Base-by-base conservation (phyloP, 305 asterid species). In the Lippia alba region DNA sequence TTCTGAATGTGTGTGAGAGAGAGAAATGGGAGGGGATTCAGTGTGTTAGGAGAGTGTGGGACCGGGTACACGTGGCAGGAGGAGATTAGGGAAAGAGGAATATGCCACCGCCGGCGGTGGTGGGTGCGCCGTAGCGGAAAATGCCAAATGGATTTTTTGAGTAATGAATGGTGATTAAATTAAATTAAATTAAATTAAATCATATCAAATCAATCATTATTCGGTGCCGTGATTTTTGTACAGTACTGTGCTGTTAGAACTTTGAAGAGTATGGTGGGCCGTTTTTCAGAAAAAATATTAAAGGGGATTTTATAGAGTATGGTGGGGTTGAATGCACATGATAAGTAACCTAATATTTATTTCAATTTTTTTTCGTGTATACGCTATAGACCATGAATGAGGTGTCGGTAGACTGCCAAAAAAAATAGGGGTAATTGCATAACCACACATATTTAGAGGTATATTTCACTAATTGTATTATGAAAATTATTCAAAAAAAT, bases 31-130 rank as follows among this genome's bases (percentile, higher is more conserved):
- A 70, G 74, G 77, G 74, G 49, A 32, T n/a, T n/a, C n/a, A n/a
- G n/a, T n/a, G 61, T 40, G 2, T 51, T 30, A 17, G 69, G 63
- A 51, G 53, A 4, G 34, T 16, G 79, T 68, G 76, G 80, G 73
- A 11, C 76, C 66, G 19, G 5, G 19, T 9, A 78, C 91, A 80
- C 89, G 94, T 86, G 97, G 87, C 80, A 9, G 32, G 16, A 30
- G 49, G 59, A 72, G 60, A 53, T 66, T 20, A 56, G 58, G 16
- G 66, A 40, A 68, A 12, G 16, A 41, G 69, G 71, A 62, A 75
- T 66, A 61, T 65, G 86, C 87, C 88, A 3, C 30, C 30, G 30
- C 30, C 30, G 30, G 30, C 30, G 85, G 75, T 84, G 74, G 79
- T 66, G 6, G 74, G 54, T 62, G 68, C 30, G 30, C 30, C 30